Evolutionary conservation across 176 grass and related monocot species (phyloP).

Genomic region (Carex myosuroides): DNA sequence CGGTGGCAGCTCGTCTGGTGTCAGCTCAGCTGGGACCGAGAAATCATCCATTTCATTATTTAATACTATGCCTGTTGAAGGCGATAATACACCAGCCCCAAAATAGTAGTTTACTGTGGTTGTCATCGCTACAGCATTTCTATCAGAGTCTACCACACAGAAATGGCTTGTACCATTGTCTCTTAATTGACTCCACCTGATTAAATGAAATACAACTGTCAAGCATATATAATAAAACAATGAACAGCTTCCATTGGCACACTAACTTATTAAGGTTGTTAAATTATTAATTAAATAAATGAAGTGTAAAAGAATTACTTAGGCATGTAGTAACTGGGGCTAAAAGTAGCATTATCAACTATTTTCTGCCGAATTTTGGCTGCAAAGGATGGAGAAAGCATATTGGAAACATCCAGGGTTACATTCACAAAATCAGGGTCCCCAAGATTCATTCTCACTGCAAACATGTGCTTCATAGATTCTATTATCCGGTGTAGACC

Average conservation of each 20-base stretch:
- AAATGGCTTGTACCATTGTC: constrained; percentile 82
- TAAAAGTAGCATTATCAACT: constrained; percentile 71
- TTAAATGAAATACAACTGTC: constrained; percentile 1
- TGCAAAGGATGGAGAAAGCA: constrained; percentile 59
- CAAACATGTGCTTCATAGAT: constrained; percentile 76
- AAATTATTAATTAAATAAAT: not conserved
- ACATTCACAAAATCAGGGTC: constrained; percentile 69
- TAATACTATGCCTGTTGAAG: constrained; percentile 75
- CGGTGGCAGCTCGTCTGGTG: constrained; percentile 55
- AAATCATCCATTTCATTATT: constrained; percentile 99
- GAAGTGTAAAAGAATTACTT: constrained; percentile 27
- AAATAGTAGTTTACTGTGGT: constrained; percentile 67
- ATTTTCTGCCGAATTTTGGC: constrained; percentile 39
- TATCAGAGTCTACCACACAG: constrained; percentile 66
- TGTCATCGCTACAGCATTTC: constrained; percentile 81
- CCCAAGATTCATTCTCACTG: constrained; percentile 59
- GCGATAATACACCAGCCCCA: constrained; percentile 55
- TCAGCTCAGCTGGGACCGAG: constrained; percentile 41
- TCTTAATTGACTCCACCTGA: constrained; percentile 65
- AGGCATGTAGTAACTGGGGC: constrained; percentile 56
- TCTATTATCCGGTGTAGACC: constrained; percentile 72
- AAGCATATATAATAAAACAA: not conserved
- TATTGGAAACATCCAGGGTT: constrained; percentile 34
- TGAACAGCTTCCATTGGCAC: not conserved
- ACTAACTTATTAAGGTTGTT: not conserved